Percentiles rank a stretch among this genome's conserved stretches.
phyloP scores from a whole-genome alignment of 345 rosid species.

The Raphanus sativus region DNA sequence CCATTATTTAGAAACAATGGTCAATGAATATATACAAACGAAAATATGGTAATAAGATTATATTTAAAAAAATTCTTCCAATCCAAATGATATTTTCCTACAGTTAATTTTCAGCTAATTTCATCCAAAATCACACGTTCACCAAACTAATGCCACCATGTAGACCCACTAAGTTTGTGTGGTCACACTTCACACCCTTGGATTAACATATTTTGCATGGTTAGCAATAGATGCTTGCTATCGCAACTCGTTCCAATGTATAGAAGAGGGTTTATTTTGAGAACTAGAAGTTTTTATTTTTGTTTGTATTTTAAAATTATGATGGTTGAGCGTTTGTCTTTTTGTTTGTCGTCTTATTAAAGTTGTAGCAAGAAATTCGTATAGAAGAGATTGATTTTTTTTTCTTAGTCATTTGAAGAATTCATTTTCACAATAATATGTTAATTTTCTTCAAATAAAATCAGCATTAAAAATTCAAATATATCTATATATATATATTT shows the following conservation, averaged over 20 bases:
- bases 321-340: not conserved
- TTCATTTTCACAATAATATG: too few relatives aligned
- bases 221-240: too few relatives aligned
- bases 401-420: too few relatives aligned
- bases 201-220: not conserved
- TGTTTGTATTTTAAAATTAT: not conserved
- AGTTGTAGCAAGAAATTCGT: conserved; percentile 33
- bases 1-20: not conserved
- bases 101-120: not conserved
- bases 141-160: not conserved
- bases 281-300: not conserved
- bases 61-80: not conserved
- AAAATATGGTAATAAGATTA: not conserved
- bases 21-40: not conserved
- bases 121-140: not conserved
- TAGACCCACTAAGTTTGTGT: not conserved
- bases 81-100: not conserved
- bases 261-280: too few relatives aligned
- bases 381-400: not conserved
- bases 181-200: not conserved
- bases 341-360: not conserved
- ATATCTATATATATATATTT: too few relatives aligned
- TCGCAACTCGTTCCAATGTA: not conserved
- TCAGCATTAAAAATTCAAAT: too few relatives aligned
- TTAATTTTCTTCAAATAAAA: too few relatives aligned